These are phyloP conservation scores for Paraglomus occultum DNA, from an alignment of 192 early-diverging fungal genomes.

Conservation along the genomic window DNA sequence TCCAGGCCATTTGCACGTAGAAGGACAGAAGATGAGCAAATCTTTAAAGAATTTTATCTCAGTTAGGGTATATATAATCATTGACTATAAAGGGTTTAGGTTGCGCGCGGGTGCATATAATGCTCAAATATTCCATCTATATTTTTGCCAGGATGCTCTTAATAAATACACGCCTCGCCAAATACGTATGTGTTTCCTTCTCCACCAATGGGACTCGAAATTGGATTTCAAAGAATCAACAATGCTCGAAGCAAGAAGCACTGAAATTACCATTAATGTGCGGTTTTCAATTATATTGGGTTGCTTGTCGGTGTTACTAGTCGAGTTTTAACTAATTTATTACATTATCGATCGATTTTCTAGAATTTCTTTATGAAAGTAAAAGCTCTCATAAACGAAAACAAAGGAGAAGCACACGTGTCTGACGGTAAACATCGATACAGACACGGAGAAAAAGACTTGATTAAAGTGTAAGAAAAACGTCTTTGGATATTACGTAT, in stretches of 20 bases:
- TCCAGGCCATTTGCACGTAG: constrained; percentile 91
- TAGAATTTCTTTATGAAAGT: constrained; percentile 88
- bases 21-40: constrained; percentile 98
- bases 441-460: constrained; percentile 64
- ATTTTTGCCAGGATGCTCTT: constrained; percentile 76
- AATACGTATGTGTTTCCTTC: constrained; percentile 86
- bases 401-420: constrained; percentile 46
- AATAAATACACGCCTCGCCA: constrained; percentile 76
- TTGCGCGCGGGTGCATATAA: not conserved
- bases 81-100: not conserved
- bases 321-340: not conserved
- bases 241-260: constrained; percentile 72
- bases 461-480: constrained; percentile 56
- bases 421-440: constrained; percentile 74
- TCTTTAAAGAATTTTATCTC: constrained; percentile 96
- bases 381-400: constrained; percentile 73
- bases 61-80: constrained; percentile 56
- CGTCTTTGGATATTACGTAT: not conserved
- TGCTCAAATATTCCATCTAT: not conserved
- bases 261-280: constrained; percentile 77
- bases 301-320: not conserved
- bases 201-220: constrained; percentile 82
- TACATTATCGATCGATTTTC: not conserved
- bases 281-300: constrained; percentile 19
- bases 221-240: constrained; percentile 79